Base-by-base conservation (phyloP, 2,329 filamentous ascomycete genomes). In the Chrysoporthe deuterocubensis region DNA sequence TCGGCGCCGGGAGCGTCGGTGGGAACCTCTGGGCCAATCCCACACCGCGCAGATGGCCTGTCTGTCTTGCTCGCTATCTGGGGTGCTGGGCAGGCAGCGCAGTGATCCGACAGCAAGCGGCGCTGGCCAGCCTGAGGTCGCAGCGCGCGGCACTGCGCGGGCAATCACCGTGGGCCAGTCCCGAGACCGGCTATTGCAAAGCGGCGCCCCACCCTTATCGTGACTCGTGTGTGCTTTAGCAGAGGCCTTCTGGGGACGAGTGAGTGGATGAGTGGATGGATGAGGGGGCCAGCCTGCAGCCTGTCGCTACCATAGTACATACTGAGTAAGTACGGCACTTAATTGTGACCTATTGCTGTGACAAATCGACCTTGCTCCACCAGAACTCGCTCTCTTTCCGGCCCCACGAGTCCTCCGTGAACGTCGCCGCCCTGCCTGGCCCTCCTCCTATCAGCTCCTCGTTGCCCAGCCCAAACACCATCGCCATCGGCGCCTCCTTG, bases 391-490 rank as follows among this genome's bases (percentile, higher is more conserved):
- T 82, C 70, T 85, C 78, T 48, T 78, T 75, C 3, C 74, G 75
- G 1, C 76, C 78, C 81, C 82, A 84, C 0, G 73, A 71, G 71
- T 84, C 82, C 9, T 75, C 73, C 4, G 76, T 72, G 48, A 82
- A 72, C 59, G 78, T 75, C 0, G 83, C 80, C 1, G 79, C 66
- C 2, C 75, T 74, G 1, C 71, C 81, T 4, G 73, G 66, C 13
- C 61, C 60, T 0, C 82, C 83, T 0, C 83, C 83, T 57, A 84
- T 78, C 8, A 83, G 73, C 71, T 85, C 83, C 68, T 83, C 78
- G 69, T 84, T 85, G 0, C 77, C 80, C 43, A 80, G 73, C 0
- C 82, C 83, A 62, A 85, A 82, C 0, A 81, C 72, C 76, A 85
- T 78, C 1, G 79, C 75, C 69, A 76, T 75, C 0, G 74, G 74